phyloP scores from a whole-genome alignment of 306 rosid species.

The Lagenaria siceraria region DNA sequence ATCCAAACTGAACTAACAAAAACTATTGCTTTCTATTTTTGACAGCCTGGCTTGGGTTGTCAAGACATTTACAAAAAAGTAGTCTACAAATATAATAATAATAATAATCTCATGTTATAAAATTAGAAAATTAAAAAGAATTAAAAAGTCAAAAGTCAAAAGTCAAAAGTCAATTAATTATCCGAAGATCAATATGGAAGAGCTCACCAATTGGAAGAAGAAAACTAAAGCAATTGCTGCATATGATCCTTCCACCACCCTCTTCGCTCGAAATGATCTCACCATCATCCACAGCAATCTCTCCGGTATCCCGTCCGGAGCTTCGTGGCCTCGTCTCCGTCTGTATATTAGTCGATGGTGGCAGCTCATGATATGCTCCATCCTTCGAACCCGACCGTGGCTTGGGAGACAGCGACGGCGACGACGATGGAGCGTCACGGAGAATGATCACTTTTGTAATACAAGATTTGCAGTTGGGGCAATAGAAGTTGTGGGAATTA shows the following conservation, averaged over 20 bases:
- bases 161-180: neutral
- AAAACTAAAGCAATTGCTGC: conserved; percentile 3
- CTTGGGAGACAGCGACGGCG: neutral
- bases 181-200: neutral
- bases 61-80: neutral
- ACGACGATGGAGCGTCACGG: neutral
- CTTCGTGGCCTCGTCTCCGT: neutral
- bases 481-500: neutral
- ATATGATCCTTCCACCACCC: neutral
- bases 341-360: neutral
- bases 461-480: neutral
- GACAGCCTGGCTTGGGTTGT: neutral
- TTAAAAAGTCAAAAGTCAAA: neutral
- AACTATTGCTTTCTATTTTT: neutral
- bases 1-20: neutral
- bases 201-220: neutral
- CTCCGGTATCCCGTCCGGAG: neutral
- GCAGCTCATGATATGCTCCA: neutral
- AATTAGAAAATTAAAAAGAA: neutral
- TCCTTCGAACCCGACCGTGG: neutral
- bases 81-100: neutral
- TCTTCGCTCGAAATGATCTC: neutral
- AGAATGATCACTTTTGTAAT: neutral
- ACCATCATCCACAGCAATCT: too few relatives aligned
- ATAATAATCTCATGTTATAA: neutral